These are phyloP conservation scores for Melocanna baccifera DNA, from an alignment of 176 grass and related monocot genomes.

Conservation along the genomic window DNA sequence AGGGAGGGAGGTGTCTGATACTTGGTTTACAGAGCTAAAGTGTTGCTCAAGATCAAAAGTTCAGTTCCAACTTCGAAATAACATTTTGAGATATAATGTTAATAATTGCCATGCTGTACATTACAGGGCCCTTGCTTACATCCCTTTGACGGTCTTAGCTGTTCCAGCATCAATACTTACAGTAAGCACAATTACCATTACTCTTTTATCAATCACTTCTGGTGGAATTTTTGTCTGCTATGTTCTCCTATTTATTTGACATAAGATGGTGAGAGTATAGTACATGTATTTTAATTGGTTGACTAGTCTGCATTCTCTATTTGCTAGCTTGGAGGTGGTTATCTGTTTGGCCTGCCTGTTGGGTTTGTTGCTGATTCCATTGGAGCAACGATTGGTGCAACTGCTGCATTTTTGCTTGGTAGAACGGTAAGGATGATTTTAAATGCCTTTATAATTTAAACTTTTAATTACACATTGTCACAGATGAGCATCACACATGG, in stretches of 20 bases:
- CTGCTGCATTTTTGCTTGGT: conserved; percentile 97
- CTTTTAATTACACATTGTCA: background rate
- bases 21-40: conserved; percentile 7
- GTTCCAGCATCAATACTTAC: conserved; percentile 98
- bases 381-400: conserved; percentile 94
- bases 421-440: conserved; percentile 67
- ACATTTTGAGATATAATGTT: conserved; percentile 7
- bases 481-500: background rate
- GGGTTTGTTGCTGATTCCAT: conserved; percentile 96
- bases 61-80: background rate
- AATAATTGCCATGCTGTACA: conserved; percentile 15
- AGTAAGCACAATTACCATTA: conserved; percentile 41
- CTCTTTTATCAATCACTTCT: background rate
- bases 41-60: background rate
- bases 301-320: conserved; percentile 15
- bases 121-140: conserved; percentile 87
- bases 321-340: conserved; percentile 94
- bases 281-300: background rate
- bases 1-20: background rate
- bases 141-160: conserved; percentile 88
- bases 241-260: background rate
- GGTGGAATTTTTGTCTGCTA: background rate
- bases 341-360: conserved; percentile 88
- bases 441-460: background rate
- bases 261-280: background rate